phyloP scores from a whole-genome alignment of 495 filamentous ascomycete species.

The Daldinia bambusicola region DNA sequence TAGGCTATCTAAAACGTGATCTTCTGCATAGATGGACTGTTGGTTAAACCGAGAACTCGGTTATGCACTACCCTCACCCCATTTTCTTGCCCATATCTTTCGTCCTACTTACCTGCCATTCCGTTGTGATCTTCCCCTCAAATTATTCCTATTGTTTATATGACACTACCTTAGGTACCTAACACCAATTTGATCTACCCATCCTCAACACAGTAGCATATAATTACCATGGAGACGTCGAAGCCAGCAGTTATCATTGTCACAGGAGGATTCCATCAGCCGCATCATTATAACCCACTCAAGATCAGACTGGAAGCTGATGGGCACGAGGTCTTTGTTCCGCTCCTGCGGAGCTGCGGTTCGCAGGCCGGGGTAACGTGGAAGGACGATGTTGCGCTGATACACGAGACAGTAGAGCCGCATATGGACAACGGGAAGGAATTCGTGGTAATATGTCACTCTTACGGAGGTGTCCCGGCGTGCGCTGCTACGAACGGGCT shows the following conservation, averaged over 20 bases:
- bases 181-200: no score
- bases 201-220: no score
- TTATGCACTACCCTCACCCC: no score
- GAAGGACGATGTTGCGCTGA: slow-evolving; percentile 30
- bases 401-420: slow-evolving; percentile 42
- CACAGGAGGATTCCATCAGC: slow-evolving; percentile 21
- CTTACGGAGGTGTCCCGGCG: slow-evolving; percentile 43
- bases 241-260: slow-evolving; percentile 30
- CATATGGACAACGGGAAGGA: slow-evolving; percentile 45
- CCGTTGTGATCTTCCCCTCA: no score
- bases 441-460: slow-evolving; percentile 45
- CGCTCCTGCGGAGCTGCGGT: slow-evolving; percentile 14
- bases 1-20: no score
- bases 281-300: slow-evolving; percentile 15
- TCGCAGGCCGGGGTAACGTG: slow-evolving; percentile 21
- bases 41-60: no score
- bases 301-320: slow-evolving; percentile 23
- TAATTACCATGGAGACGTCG: not conserved
- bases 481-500: slow-evolving; percentile 38
- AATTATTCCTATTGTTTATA: no score
- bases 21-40: no score
- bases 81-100: no score
- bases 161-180: no score
- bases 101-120: no score
- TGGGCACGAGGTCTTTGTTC: slow-evolving; percentile 24